Evolutionary conservation across 2,329 filamentous ascomycete species (phyloP), one percentile per base, ranked within the genome.

Genomic region (Ascomycota sp.): DNA sequence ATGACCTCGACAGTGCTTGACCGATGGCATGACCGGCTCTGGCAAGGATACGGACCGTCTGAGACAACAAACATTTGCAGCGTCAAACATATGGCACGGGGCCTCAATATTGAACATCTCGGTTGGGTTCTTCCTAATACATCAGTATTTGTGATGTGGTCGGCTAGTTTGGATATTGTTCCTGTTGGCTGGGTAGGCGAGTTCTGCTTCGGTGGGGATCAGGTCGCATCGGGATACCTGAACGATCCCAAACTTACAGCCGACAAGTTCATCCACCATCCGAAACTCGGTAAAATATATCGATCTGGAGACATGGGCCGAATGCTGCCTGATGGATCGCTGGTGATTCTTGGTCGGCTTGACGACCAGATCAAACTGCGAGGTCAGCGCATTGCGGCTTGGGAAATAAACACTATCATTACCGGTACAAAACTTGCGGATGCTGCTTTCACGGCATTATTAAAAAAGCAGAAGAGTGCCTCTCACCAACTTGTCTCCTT

Each of bases 61-160:
- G 83, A 91, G 50, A 82, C 77, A 0, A 91, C 81, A 1, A 91
- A 92, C 41, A 83, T 92, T 13, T 91, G 80, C 52, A 82, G 77
- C 0, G 66, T 86, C 7, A 74, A 73, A 38, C 60, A 64, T 29
- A 72, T 86, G 47, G 52, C 56, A 0, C 41, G 43, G 0, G 53
- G 57, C 0, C 69, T 83, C 43, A 54, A 64, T 13, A 68, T 79
- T 33, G 74, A 73, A 39, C 83, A 84, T 42, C 71, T 92, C n/a
- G 84, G 84, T 0, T 63, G 59, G 38, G 66, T 72, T 0, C 68
- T 92, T 25, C 55, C 62, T 8, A 92, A 86, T 39, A 91, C 79
- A 0, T 89, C 80, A 0, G 64, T 68, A 0, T 70, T 82, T 37
- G 69, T 91, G 2, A 49, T 77, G 11, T 47, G 45, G 12, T 51